A percentile compares a stretch with the other conserved stretches of the same genome.
phyloP scores from a whole-genome alignment of 1,284 basidiomycete species.

The Blastosporella zonata region DNA sequence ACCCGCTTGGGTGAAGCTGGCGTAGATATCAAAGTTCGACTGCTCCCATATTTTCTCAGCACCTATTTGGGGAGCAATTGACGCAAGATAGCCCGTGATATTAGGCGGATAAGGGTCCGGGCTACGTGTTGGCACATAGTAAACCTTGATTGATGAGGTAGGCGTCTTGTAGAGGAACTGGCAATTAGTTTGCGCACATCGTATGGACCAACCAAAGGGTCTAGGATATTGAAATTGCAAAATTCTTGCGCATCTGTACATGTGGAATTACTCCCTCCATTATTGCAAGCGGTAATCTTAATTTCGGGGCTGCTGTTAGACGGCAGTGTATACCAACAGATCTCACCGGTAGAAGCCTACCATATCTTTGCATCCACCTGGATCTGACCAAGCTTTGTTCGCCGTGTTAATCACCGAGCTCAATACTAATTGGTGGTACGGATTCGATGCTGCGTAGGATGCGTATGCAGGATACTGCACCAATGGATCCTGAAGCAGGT shows the following conservation, averaged over 20 bases:
- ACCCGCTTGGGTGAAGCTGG: slow-evolving; percentile 53
- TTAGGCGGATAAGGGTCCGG: slow-evolving; percentile 56
- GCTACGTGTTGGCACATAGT: slow-evolving; percentile 48
- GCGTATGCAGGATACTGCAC: slow-evolving; percentile 57
- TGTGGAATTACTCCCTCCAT: slow-evolving; percentile 39
- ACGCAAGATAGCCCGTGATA: slow-evolving; percentile 41
- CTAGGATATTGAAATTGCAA: slow-evolving; percentile 53
- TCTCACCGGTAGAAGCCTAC: slow-evolving; percentile 22
- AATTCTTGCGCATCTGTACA: slow-evolving; percentile 53
- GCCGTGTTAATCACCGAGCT: slow-evolving; percentile 36
- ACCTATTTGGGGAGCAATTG: slow-evolving; percentile 42
- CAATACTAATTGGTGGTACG: slow-evolving; percentile 53
- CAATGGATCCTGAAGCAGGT: slow-evolving; percentile 46
- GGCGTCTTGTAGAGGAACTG: neutral
- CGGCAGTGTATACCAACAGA: neutral
- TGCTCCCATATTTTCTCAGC: slow-evolving; percentile 47
- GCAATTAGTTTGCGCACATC: slow-evolving; percentile 24
- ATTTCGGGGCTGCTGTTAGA: neutral
- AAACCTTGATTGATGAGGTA: slow-evolving; percentile 31
- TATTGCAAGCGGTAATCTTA: slow-evolving; percentile 52
- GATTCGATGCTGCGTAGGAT: slow-evolving; percentile 49
- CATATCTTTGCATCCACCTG: slow-evolving; percentile 49
- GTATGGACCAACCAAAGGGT: slow-evolving; percentile 45
- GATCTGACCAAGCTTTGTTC: slow-evolving; percentile 41
- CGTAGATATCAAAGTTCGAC: slow-evolving; percentile 45